Conservation (phyloP, 2,329 filamentous ascomycete species). For the Orbilia brochopaga region DNA sequence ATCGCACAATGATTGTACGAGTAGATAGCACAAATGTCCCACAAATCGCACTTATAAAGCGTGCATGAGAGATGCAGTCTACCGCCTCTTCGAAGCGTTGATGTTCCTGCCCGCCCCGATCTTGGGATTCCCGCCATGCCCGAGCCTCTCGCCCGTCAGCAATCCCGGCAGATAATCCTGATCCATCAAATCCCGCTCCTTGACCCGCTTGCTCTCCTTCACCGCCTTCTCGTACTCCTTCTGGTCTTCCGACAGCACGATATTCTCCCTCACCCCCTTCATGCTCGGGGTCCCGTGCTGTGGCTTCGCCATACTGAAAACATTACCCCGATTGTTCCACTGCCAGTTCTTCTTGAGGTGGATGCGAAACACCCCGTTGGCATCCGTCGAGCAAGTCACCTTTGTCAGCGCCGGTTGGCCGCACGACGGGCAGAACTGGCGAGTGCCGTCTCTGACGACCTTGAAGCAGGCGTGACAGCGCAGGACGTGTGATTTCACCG, state of each 20-base stretch:
- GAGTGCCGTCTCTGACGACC: constrained; percentile 75
- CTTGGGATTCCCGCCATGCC: constrained; percentile 70
- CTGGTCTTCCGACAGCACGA: constrained; percentile 92
- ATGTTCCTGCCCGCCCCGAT: constrained; percentile 80
- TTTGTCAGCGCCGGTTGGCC: constrained; percentile 85
- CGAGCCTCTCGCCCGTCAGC: constrained; percentile 73
- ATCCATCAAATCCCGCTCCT: constrained; percentile 87
- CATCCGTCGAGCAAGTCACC: constrained; percentile 82
- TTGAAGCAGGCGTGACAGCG: constrained; percentile 94
- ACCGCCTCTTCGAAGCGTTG: constrained; percentile 74
- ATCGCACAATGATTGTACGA: too few species aligned
- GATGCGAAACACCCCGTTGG: constrained; percentile 78
- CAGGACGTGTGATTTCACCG: constrained; percentile 85
- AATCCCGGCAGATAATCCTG: constrained; percentile 88
- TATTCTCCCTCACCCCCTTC: constrained; percentile 82
- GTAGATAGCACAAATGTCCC: too few species aligned
- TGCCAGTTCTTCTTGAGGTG: constrained; percentile 95
- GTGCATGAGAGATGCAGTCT: too few species aligned
- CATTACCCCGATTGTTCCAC: constrained; percentile 91
- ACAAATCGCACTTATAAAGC: too few species aligned
- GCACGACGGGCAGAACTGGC: constrained; percentile 91
- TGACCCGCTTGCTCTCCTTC: constrained; percentile 67
- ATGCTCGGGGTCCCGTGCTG: constrained; percentile 80
- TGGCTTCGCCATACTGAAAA: constrained; percentile 91
- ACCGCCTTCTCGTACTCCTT: constrained; percentile 80